These are phyloP conservation scores for Chlorella sp. DNA, from an alignment of 139 green algal genomes.

Conservation along the genomic window DNA sequence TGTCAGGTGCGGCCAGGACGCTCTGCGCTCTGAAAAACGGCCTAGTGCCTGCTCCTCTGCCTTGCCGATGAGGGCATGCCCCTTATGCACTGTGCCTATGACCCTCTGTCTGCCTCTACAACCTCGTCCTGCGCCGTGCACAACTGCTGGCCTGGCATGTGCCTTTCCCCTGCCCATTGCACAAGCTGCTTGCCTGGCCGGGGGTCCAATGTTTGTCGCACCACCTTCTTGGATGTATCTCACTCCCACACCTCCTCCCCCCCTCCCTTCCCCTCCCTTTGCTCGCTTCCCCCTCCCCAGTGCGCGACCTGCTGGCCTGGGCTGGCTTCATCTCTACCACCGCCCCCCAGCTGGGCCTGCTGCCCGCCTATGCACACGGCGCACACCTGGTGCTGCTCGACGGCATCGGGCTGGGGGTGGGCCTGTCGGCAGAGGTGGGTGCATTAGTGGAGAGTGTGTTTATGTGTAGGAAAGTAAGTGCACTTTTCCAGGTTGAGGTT, in stretches of 20 bases:
- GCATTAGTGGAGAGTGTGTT: background rate
- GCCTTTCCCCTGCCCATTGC: too few species aligned
- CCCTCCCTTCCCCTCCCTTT: background rate
- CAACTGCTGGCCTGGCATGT: background rate
- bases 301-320: slow-evolving; percentile 95
- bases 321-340: slow-evolving; percentile 84
- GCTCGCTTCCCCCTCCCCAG: background rate
- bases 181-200: too few species aligned
- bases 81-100: background rate
- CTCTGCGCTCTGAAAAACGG: background rate
- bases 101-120: too few species aligned
- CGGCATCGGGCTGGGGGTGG: slow-evolving; percentile 88
- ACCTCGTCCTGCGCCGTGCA: too few species aligned
- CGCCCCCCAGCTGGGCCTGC: slow-evolving; percentile 53
- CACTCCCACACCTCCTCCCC: background rate
- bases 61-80: background rate
- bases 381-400: slow-evolving; percentile 93
- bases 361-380: slow-evolving; percentile 87
- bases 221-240: background rate
- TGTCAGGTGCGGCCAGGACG: slow-evolving; percentile 57
- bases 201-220: background rate
- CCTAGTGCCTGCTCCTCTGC: background rate
- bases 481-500: too few species aligned
- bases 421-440: slow-evolving; percentile 58
- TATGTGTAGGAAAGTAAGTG: too few species aligned